Evolutionary conservation across 164 flowering plant genomes (phyloP).

Genomic region (Euptelea pleiosperma): DNA sequence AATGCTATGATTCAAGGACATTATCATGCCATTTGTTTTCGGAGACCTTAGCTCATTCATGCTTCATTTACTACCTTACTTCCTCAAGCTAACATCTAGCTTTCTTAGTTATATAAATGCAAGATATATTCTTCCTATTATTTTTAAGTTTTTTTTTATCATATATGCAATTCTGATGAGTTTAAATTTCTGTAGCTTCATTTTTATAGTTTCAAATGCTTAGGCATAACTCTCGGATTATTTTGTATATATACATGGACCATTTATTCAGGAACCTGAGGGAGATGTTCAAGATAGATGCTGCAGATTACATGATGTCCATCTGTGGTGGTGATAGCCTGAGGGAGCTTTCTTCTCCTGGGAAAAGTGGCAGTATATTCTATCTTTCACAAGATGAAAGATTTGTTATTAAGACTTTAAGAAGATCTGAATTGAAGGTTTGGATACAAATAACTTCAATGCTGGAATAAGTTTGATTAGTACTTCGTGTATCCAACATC

Average conservation of each 20-base stretch:
- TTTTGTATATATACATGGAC: background rate
- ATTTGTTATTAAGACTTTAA: slow-evolving; percentile 86
- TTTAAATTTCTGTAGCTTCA: background rate
- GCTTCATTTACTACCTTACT: background rate
- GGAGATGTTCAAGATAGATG: slow-evolving; percentile 93
- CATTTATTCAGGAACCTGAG: slow-evolving; percentile 73
- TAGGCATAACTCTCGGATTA: background rate
- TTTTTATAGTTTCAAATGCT: slow-evolving; percentile 1
- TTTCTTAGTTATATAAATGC: background rate
- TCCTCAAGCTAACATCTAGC: background rate
- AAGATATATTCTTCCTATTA: background rate
- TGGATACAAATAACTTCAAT: slow-evolving; percentile 8
- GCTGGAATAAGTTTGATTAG: slow-evolving; percentile 1
- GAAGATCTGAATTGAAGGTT: slow-evolving; percentile 79
- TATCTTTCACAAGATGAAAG: slow-evolving; percentile 87
- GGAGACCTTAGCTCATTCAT: no score
- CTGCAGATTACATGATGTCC: slow-evolving; percentile 99
- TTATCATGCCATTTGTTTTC: no score
- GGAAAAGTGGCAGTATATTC: slow-evolving; percentile 97
- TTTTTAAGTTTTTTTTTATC: background rate
- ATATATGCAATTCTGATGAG: background rate
- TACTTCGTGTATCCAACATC: background rate
- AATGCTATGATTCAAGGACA: no score
- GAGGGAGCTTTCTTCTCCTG: slow-evolving; percentile 87
- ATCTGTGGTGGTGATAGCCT: slow-evolving; percentile 93